Base-by-base conservation (phyloP, 2,329 filamentous ascomycete genomes). In the Falciphora oryzae region DNA sequence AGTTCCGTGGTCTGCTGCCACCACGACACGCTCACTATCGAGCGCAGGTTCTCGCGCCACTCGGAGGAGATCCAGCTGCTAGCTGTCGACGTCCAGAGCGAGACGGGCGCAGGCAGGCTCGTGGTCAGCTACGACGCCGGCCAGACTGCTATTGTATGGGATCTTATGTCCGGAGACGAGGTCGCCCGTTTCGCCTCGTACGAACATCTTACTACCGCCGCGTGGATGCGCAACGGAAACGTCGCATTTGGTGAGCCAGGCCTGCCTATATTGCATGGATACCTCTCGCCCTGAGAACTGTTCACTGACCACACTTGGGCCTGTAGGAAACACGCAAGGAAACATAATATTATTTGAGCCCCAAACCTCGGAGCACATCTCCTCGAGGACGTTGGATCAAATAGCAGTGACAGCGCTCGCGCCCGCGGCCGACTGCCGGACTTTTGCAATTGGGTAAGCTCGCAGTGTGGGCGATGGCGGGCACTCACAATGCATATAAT, bases 141-240 rank as follows among this genome's bases (percentile, higher is more conserved):
- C 53, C 91, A 94, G 75, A 97, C 92, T 1, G 92, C 93, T 4
- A 97, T 98, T 73, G 92, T 98, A 10, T 99, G 95, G 95, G 94
- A 99, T 77, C 83, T 97, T 66, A 87, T 96, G 79, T 96, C 92
- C 0, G 95, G 95, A 61, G 88, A 93, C 66, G 93, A 97, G 76
- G 85, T 97, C 65, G 89, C 94, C 56, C 86, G 93, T n/a, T 98
- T 98, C 78, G 89, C 89, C 29, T 95, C 93, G 0, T 97, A 96
- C 73, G 92, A 96, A 72, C 86, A 91, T 69, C 84, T 98, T 68
- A 89, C 88, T 28, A 89, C 92, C 35, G 94, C 93, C 53, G 84
- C 91, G 16, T 99, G 95, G 92, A 97, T 99, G 93, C 86, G 89
- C 59, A 97, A 97, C 78, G 95, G 95, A 64, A 96, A 97, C 78